Conservation (phyloP, 2,329 filamentous ascomycete genomes). For the Xylariaceae sp. region DNA sequence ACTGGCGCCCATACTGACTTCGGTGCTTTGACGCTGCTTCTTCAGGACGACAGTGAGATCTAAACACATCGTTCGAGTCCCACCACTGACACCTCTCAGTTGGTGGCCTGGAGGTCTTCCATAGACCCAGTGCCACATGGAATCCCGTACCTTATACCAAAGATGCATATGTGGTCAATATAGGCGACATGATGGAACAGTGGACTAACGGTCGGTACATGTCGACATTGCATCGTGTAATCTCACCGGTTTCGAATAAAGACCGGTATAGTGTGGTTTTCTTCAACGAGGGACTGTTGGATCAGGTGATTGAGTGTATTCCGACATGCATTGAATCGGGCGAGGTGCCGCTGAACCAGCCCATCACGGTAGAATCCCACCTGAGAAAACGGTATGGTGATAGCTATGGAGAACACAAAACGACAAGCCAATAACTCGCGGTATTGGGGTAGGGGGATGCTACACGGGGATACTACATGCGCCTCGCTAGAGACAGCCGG, state of each 20-base stretch:
- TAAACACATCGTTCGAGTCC: not conserved
- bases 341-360: conserved; percentile 35
- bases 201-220: conserved; percentile 37
- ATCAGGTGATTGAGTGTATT: conserved; percentile 40
- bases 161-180: conserved; percentile 32
- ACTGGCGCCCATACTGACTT: conserved; percentile 31
- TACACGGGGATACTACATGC: too few relatives aligned
- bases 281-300: conserved; percentile 38
- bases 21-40: conserved; percentile 31
- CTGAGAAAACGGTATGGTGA: conserved; percentile 26
- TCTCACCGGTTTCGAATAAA: conserved; percentile 27
- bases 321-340: conserved; percentile 39
- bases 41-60: conserved; percentile 28
- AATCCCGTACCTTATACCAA: conserved; percentile 20
- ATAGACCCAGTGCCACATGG: conserved; percentile 24
- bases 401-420: conserved; percentile 8
- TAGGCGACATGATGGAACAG: conserved; percentile 37
- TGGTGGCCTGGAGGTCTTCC: conserved; percentile 27
- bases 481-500: too few relatives aligned
- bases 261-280: conserved; percentile 38
- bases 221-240: conserved; percentile 37
- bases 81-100: conserved; percentile 11
- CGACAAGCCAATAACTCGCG: too few relatives aligned
- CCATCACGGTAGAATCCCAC: conserved; percentile 39
- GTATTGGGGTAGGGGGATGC: too few relatives aligned